Evolutionary conservation across 2,329 filamentous ascomycete genomes (phyloP), one percentile per base, ranked within the genome.

Genomic region (Sporothrix mexicana): DNA sequence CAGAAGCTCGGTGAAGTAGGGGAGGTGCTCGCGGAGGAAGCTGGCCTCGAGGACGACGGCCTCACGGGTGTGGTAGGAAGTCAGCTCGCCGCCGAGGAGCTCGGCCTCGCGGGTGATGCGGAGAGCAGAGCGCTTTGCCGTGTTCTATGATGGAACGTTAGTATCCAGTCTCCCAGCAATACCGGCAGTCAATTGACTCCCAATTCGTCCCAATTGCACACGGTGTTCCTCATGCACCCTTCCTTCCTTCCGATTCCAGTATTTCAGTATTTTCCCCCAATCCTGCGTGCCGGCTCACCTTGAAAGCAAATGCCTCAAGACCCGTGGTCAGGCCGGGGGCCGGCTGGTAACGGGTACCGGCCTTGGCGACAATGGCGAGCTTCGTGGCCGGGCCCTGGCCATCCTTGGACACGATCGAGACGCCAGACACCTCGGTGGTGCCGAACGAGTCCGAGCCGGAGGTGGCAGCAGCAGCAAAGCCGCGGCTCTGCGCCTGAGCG

Each of bases 1-100:
- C 78, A 99, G 89, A 77, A 99, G 88, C 87, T 99, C 96, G 80
- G 94, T 90, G 83, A 97, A 99, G 89, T 98, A 99, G 78, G 96
- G 96, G 77, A 99, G 90, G 82, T 99, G 95, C 82, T 96, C 91
- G 81, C 94, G 91, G 77, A 99, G 90, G 88, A 99, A 99, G 86
- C 92, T 97, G 82, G 96, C 93, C 84, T 95, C 91, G 80, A 99
- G 86, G 74, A 99, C 90, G 76, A 99, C 86, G 81, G 94, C 94
- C 87, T 99, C 96, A 81, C 95, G 92, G 79, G 94, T 95, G 85
- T 98, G 94, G 84, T 93, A 93, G 77, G 95, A 88, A 78, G 86
- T 88, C 85, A 98, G 90, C 89, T 95, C 91, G 79, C 94, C 94
- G 81, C 97, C 96, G 77, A 99, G 90, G 75, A 99, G 92, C 85